A percentile compares a stretch with the other conserved stretches of the same genome.
phyloP scores from a whole-genome alignment of 257 asterid species.

The Solanum etuberosum region DNA sequence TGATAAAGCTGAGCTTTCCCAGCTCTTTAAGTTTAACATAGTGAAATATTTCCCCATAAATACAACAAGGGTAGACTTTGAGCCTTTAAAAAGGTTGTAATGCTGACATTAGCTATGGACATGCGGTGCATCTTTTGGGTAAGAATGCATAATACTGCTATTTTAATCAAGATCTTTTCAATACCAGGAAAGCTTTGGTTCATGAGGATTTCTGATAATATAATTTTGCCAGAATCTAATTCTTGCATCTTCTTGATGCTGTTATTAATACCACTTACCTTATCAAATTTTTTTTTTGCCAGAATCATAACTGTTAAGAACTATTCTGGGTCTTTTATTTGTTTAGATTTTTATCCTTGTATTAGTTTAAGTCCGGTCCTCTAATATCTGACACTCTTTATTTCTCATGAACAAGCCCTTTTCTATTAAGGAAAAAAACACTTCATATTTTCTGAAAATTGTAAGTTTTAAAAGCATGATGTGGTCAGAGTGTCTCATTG shows the following conservation, averaged over 20 bases:
- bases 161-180: background rate
- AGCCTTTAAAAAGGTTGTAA: background rate
- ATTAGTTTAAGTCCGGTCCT: background rate
- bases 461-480: background rate
- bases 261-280: background rate
- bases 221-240: background rate
- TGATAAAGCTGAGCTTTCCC: background rate
- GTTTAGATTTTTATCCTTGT: background rate
- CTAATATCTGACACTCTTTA: background rate
- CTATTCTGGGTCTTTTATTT: background rate
- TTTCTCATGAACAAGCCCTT: background rate
- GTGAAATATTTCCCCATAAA: background rate
- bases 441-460: background rate
- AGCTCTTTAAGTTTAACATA: background rate
- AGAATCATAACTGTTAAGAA: background rate
- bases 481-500: background rate
- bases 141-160: background rate
- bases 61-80: background rate
- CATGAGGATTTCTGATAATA: background rate
- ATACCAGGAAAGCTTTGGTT: background rate
- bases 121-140: background rate
- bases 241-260: background rate
- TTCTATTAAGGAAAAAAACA: background rate
- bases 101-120: background rate
- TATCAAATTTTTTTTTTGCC: background rate